Evolutionary conservation across 345 rosid genomes (phyloP), one percentile per base, ranked within the genome.

Genomic region (Heritiera fomes): DNA sequence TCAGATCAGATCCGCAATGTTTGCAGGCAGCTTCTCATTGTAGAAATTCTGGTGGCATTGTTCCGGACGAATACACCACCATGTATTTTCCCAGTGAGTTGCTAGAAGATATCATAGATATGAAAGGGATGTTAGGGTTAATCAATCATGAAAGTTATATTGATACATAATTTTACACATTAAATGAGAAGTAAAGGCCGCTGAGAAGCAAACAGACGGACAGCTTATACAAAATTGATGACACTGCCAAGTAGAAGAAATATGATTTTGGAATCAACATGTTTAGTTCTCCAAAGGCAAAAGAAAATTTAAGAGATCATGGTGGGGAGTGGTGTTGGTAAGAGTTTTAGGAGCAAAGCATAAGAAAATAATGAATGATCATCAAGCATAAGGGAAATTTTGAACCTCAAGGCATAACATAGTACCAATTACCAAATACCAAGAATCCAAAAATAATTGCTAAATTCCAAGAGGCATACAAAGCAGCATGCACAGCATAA

Each of bases 101-200:
- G 86, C 83, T 85, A 87, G 86, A 88, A 88, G 23, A 88, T 88
- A 64, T 87, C 86, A 55, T 86, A 86, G 67, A 85, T 86, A 88
- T 88, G 81, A 2, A 73, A 41, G 46, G 53, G 41, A 63, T 40
- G 38, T 38, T 52, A 34, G n/a, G 20, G 18, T 17, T 13, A 43
- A 28, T 43, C 28, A 28, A 75, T 20, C 38, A 73, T 18, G 4
- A 15, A 53, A 53, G 58, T 17, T 46, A 53, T 53, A 53, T 14
- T 53, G 15, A 53, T 53, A 12, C 5, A 14, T 53, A 50, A 17
- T 15, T 53, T 53, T 15, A 15, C 58, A 53, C n/a, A 53, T 15
- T 18, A 53, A 1, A 2, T 15, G 7, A 4, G 6, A 53, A 53
- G n/a, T 53, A 17, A 15, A 53, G 7, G 7, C 20, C n/a, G 1